phyloP scores from a whole-genome alignment of 495 filamentous ascomycete species.

The Podospora fimiseda region DNA sequence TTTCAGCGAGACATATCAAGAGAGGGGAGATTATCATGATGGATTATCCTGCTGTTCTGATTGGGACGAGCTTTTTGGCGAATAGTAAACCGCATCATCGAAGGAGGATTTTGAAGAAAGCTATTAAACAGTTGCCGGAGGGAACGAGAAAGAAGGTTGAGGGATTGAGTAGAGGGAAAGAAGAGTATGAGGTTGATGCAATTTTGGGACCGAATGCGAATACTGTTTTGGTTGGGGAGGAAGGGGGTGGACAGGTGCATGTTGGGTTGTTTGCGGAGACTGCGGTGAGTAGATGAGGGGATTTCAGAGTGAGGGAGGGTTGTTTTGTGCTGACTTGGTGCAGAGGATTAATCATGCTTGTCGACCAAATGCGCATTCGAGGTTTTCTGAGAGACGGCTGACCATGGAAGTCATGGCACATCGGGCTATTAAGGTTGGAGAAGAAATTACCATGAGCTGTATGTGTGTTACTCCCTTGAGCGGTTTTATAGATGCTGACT shows the following conservation, averaged over 20 bases:
- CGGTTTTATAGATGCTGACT: neutral
- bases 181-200: slow-evolving; percentile 32
- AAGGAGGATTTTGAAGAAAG: slow-evolving; percentile 27
- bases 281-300: slow-evolving; percentile 23
- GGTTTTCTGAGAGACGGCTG: slow-evolving; percentile 28
- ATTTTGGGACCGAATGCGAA: slow-evolving; percentile 36
- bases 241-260: slow-evolving; percentile 20
- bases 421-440: slow-evolving; percentile 32
- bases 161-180: slow-evolving; percentile 17
- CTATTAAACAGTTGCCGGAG: slow-evolving; percentile 30
- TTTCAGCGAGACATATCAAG: slow-evolving; percentile 29
- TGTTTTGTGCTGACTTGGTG: neutral
- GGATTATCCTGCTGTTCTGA: slow-evolving; percentile 31
- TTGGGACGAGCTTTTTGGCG: slow-evolving; percentile 29
- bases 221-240: slow-evolving; percentile 24
- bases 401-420: slow-evolving; percentile 34
- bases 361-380: slow-evolving; percentile 35
- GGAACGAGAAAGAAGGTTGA: slow-evolving; percentile 19
- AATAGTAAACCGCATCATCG: slow-evolving; percentile 24
- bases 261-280: slow-evolving; percentile 33
- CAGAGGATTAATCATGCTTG: slow-evolving; percentile 41
- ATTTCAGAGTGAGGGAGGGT: neutral
- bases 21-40: slow-evolving; percentile 34
- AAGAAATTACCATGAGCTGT: slow-evolving; percentile 41
- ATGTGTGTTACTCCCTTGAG: slow-evolving; percentile 3